Conservation (phyloP, 352 stramenopile genomes). For the Pythium oligandrum region DNA sequence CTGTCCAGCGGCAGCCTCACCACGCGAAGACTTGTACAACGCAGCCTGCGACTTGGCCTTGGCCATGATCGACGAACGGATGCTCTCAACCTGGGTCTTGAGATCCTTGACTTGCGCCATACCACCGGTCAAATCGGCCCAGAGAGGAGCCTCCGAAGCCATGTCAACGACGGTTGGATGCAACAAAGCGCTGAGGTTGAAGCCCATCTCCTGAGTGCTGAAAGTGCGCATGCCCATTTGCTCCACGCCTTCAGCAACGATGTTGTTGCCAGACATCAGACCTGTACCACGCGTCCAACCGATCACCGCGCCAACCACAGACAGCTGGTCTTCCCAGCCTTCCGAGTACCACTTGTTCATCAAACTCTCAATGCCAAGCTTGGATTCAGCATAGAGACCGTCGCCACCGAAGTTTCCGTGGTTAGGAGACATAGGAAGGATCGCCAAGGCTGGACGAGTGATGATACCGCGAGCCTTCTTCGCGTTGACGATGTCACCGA, state of each 20-base stretch:
- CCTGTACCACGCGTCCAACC: constrained; percentile 85
- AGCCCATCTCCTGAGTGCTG: constrained; percentile 85
- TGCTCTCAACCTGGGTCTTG: constrained; percentile 52
- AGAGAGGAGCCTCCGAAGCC: constrained; percentile 66
- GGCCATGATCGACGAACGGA: constrained; percentile 48
- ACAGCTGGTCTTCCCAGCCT: constrained; percentile 83
- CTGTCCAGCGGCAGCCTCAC: constrained; percentile 10
- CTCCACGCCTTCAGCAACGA: constrained; percentile 77
- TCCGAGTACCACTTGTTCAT: constrained; percentile 87
- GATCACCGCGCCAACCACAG: constrained; percentile 79
- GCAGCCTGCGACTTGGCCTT: constrained; percentile 52
- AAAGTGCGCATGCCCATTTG: constrained; percentile 82
- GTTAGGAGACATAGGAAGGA: constrained; percentile 84
- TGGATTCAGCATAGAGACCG: constrained; percentile 86
- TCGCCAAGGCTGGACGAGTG: constrained; percentile 69
- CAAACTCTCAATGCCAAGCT: constrained; percentile 81
- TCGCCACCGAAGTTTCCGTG: constrained; percentile 84
- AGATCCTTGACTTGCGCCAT: constrained; percentile 76
- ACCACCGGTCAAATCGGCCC: constrained; percentile 75
- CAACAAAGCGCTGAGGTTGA: constrained; percentile 82
- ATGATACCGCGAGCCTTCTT: constrained; percentile 70
- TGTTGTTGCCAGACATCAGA: constrained; percentile 88
- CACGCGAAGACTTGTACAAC: constrained; percentile 23
- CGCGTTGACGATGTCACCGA: constrained; percentile 69
- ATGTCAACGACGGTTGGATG: constrained; percentile 73